phyloP scores from a whole-genome alignment of 1,284 basidiomycete species.

The Moniliophthora roreri region DNA sequence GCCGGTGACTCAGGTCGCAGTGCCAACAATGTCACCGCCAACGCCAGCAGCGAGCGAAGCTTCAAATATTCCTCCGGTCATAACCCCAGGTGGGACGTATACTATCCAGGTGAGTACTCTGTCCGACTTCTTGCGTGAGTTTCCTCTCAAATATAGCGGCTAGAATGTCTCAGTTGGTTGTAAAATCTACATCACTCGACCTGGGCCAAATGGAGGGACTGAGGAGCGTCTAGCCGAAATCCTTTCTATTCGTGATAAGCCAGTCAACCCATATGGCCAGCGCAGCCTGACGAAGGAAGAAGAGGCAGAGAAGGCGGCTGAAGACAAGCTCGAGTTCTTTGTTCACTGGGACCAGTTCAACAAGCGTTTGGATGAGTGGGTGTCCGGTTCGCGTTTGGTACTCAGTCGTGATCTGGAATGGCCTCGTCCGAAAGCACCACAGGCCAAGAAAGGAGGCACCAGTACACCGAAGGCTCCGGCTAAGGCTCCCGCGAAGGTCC shows the following conservation, averaged over 20 bases:
- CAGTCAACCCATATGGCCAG: constrained; percentile 60
- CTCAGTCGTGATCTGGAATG: constrained; percentile 89
- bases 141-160: constrained; percentile 24
- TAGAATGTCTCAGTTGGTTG: constrained; percentile 89
- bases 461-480: constrained; percentile 34
- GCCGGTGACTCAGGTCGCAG: background rate
- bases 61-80: constrained; percentile 56
- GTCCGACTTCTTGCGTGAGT: constrained; percentile 12
- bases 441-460: constrained; percentile 48
- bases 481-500: constrained; percentile 63
- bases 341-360: constrained; percentile 98
- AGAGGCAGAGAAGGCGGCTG: constrained; percentile 47
- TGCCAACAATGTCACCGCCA: constrained; percentile 18
- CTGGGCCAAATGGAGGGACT: constrained; percentile 66
- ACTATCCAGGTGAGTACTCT: constrained; percentile 60
- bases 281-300: constrained; percentile 43
- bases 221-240: constrained; percentile 94
- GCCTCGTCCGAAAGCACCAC: constrained; percentile 84
- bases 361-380: constrained; percentile 99
- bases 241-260: constrained; percentile 87
- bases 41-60: constrained; percentile 36
- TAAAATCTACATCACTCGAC: constrained; percentile 88
- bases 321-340: constrained; percentile 90
- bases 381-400: constrained; percentile 86
- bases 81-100: constrained; percentile 75